These are phyloP conservation scores for Oryza punctata DNA, from an alignment of 176 grass and related monocot genomes.

Conservation along the genomic window DNA sequence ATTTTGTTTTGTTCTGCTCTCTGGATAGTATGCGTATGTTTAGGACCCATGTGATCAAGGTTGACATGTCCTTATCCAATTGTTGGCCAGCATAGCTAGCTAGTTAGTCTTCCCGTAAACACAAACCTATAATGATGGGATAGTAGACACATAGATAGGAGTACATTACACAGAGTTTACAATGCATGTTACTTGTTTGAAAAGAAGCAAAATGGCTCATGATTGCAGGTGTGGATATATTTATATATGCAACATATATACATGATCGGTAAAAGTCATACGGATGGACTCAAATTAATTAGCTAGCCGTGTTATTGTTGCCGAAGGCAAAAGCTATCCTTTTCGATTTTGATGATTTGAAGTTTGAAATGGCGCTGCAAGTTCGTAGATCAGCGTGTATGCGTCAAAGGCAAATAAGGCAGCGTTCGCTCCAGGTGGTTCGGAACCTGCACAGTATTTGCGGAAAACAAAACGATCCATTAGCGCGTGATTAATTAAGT, in stretches of 20 bases:
- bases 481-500: no score
- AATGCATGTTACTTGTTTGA: background rate
- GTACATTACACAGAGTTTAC: no score
- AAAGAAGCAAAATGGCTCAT: background rate
- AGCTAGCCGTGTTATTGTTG: no score
- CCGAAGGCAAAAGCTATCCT: no score
- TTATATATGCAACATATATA: background rate
- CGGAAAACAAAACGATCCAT: no score
- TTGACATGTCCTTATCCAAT: background rate
- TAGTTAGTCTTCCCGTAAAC: background rate
- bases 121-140: background rate
- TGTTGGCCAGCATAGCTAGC: background rate
- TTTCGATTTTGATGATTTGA: no score
- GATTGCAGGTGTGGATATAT: background rate
- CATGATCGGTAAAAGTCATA: background rate
- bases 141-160: no score
- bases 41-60: conserved; percentile 1
- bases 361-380: background rate
- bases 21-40: background rate
- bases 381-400: background rate
- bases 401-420: background rate
- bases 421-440: no score
- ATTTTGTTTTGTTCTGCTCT: background rate
- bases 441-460: no score
- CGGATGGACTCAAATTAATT: background rate